Base-by-base conservation (phyloP, 2,329 filamentous ascomycete genomes). In the Conoideocrella luteorostrata region DNA sequence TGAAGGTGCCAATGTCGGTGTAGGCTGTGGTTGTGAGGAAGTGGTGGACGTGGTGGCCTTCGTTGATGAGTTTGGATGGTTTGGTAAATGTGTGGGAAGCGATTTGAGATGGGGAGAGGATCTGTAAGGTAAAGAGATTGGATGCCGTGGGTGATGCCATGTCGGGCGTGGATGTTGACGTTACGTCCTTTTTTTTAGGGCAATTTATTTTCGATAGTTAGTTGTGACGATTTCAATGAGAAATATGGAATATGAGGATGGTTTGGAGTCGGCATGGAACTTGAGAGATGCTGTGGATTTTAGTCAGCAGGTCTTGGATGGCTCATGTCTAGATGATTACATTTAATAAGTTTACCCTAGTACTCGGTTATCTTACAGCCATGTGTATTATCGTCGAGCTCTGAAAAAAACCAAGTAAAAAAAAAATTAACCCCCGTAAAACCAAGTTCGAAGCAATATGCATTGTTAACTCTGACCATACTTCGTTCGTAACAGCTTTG, bases 1-100 rank as follows among this genome's bases (percentile, higher is more conserved):
- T 70, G 62, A 95, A 97, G 37, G 79, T 76, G 63, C 88, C 85
- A 43, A 98, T 86, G 59, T 96, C 88, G 46, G 80, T 77, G 66
- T 97, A 96, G 35, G 88, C 93, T 52, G 78, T 79, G 39, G 87
- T 89, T 7, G 75, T 77, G 42, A 95, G 78, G 63, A 97, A 98
- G 50, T 76, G 78, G 17, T 78, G 64, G 43, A 98, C 86, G 71
- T 97, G 89, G 47, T 82, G 70, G 45, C 84, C 84, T 56, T 93
- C 86, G 66, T 95, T 76, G 67, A 98, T 98, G 57, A 75, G 75
- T 65, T 97, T 98, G 45, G 62, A 60, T 0, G 93, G 93, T 33
- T 70, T 68, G 41, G 70, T 59, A 64, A 95, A 96, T 21, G n/a
- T 36, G 34, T 39, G 43, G 22, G 53, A n/a, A n/a, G 50, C 57